Conservation (phyloP, 805 yeast genomes). For the Hanseniaspora meyeri region DNA sequence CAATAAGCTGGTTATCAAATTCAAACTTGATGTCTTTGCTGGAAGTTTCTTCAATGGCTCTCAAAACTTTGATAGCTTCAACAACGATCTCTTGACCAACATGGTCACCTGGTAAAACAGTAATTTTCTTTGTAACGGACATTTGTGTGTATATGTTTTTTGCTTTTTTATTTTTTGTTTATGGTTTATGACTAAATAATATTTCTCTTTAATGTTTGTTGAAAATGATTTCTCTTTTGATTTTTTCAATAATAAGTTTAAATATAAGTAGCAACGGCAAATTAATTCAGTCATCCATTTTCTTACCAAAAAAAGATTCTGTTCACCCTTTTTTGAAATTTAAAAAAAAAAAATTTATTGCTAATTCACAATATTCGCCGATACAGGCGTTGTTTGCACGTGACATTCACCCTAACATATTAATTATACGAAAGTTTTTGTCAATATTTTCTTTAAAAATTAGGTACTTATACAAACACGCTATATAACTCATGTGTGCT, state of each 20-base stretch:
- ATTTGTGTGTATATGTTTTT: not conserved
- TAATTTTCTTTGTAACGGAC: slow-evolving; percentile 47
- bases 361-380: not conserved
- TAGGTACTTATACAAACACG: not conserved
- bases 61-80: slow-evolving; percentile 85
- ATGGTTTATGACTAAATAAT: no score
- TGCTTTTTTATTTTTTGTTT: not conserved
- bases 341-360: not conserved
- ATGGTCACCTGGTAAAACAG: slow-evolving; percentile 91
- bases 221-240: no score
- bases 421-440: not conserved
- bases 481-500: not conserved
- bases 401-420: not conserved
- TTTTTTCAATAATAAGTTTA: not conserved
- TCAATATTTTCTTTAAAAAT: no score
- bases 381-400: not conserved
- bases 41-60: slow-evolving; percentile 54
- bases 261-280: no score
- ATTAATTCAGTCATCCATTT: no score
- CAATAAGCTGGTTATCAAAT: slow-evolving; percentile 75
- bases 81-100: slow-evolving; percentile 82
- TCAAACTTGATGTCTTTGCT: slow-evolving; percentile 48
- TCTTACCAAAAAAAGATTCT: not conserved
- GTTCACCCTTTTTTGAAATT: not conserved
- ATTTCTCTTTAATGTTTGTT: no score